A percentile compares a stretch with the other conserved stretches of the same genome.
phyloP scores from a whole-genome alignment of 345 rosid species.

The Tarenaya hassleriana region DNA sequence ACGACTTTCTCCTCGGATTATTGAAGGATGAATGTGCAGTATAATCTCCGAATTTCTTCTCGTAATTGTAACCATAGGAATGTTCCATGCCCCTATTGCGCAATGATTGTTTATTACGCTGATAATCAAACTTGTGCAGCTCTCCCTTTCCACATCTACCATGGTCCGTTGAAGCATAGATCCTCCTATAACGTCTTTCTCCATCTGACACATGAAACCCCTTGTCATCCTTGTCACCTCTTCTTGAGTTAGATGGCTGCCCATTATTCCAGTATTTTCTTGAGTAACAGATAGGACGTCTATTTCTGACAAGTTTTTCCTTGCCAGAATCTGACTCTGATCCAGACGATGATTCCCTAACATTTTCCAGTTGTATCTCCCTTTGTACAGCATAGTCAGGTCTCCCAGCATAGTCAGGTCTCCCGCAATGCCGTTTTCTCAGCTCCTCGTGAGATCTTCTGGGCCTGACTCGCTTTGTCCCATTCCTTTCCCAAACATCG shows the following conservation, averaged over 20 bases:
- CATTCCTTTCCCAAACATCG: not conserved
- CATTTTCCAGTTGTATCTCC: conserved; percentile 15
- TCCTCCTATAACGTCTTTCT: conserved; percentile 22
- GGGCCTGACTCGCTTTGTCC: no score
- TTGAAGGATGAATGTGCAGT: conserved; percentile 18
- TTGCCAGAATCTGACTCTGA: conserved; percentile 21
- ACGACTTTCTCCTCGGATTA: conserved; percentile 19
- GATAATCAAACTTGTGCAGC: conserved; percentile 23
- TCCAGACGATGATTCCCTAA: conserved; percentile 23
- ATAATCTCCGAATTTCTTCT: conserved; percentile 25
- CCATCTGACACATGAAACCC: conserved; percentile 22
- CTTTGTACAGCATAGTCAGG: conserved; percentile 23
- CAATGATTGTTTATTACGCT: conserved; percentile 22
- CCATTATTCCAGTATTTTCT: conserved; percentile 17
- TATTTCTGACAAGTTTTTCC: conserved; percentile 15
- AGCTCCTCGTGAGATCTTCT: conserved; percentile 9
- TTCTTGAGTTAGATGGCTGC: conserved; percentile 3
- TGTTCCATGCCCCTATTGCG: conserved; percentile 17
- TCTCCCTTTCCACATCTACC: conserved; percentile 29
- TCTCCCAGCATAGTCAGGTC: conserved; percentile 22
- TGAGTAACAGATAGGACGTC: conserved; percentile 21
- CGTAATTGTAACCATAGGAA: conserved; percentile 26
- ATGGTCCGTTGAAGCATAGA: conserved; percentile 24
- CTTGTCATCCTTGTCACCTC: conserved; percentile 17
- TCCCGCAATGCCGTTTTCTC: conserved; percentile 20